Conservation (phyloP, 495 filamentous ascomycete species). For the Hamigera avellanea region DNA sequence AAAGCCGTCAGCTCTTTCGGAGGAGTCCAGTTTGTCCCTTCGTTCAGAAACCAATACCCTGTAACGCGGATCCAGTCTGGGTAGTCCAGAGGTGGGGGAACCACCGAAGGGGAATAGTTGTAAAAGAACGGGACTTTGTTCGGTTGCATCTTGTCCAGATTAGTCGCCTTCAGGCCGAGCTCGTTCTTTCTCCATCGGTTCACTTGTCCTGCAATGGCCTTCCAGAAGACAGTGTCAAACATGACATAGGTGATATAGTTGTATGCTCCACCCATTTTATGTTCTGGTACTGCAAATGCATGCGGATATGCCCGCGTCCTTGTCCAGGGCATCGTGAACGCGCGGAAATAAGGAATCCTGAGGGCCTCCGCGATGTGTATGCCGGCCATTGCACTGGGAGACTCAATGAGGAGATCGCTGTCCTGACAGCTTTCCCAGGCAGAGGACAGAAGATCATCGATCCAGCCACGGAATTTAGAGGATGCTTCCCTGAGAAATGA, state of each 20-base stretch:
- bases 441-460: constrained; percentile 77
- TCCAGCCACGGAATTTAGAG: constrained; percentile 83
- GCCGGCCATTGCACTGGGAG: constrained; percentile 93
- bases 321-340: constrained; percentile 98
- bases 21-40: constrained; percentile 64
- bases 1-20: constrained; percentile 65
- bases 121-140: constrained; percentile 97
- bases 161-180: constrained; percentile 69
- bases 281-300: constrained; percentile 88
- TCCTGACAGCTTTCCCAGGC: constrained; percentile 78
- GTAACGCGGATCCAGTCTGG: constrained; percentile 96
- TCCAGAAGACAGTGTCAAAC: constrained; percentile 97
- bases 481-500: constrained; percentile 83
- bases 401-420: constrained; percentile 86
- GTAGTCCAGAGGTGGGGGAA: constrained; percentile 86
- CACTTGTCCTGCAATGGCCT: constrained; percentile 78
- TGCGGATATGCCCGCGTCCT: constrained; percentile 92
- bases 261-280: constrained; percentile 89
- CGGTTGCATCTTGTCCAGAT: constrained; percentile 79
- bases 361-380: constrained; percentile 98
- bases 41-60: constrained; percentile 95
- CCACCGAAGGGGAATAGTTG: constrained; percentile 89
- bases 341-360: constrained; percentile 89
- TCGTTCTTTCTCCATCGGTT: constrained; percentile 84
- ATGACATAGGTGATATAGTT: constrained; percentile 94